Conservation (phyloP, 208 protist species). For the Leishmania major region DNA sequence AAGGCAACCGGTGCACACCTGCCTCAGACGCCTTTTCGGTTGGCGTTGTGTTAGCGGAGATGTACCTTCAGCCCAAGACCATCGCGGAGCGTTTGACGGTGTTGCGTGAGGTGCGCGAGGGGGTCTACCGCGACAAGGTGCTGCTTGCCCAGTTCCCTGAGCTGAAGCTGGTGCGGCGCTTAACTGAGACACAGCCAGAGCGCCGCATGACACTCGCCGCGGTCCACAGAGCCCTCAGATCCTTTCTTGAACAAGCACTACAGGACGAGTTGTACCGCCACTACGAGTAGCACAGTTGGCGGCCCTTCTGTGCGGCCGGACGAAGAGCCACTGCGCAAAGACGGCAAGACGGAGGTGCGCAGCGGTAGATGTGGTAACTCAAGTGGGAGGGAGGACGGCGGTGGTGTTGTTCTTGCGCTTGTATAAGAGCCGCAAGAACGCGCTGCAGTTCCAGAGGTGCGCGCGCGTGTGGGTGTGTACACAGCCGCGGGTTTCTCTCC, state of each 20-base stretch:
- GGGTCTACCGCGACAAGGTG: constrained; percentile 33
- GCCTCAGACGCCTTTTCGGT: constrained; percentile 73
- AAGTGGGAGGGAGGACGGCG: neutral
- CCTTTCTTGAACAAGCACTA: constrained; percentile 22
- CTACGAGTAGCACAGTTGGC: neutral
- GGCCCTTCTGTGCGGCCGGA: neutral
- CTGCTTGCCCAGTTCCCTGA: constrained; percentile 64
- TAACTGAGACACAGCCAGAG: constrained; percentile 35
- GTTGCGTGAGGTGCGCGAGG: constrained; percentile 61
- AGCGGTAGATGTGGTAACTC: neutral
- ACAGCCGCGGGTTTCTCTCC: neutral
- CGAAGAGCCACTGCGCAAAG: neutral
- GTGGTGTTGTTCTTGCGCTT: neutral
- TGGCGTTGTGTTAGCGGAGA: constrained; percentile 80
- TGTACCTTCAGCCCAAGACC: constrained; percentile 84
- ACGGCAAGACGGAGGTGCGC: neutral
- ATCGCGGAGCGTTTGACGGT: constrained; percentile 68
- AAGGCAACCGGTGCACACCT: constrained; percentile 54
- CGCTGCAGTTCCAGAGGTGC: neutral
- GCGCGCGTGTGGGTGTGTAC: neutral
- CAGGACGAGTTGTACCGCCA: constrained; percentile 14
- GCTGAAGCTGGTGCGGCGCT: constrained; percentile 45
- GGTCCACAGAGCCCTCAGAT: constrained; percentile 15
- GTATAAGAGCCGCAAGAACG: neutral
- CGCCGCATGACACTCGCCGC: constrained; percentile 23